Percentiles rank a stretch among this genome's conserved stretches.
These are phyloP conservation scores for Knoxdaviesia capensis DNA, from an alignment of 2,329 filamentous ascomycete genomes.

Conservation along the genomic window DNA sequence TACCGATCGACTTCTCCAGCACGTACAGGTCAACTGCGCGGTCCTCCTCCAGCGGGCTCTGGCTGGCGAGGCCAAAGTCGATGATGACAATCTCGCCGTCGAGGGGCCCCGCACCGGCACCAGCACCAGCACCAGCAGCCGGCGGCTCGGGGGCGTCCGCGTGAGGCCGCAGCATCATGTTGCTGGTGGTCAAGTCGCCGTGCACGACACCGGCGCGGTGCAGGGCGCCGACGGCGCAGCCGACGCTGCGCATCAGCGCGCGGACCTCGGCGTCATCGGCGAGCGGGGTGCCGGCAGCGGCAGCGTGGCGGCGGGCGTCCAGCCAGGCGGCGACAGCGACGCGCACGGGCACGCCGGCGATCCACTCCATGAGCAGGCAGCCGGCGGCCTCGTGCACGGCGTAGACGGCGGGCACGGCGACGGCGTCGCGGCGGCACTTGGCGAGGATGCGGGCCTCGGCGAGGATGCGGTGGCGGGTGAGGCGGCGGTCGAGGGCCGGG, in stretches of 20 bases:
- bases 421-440: slow-evolving; percentile 58
- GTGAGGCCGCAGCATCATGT: slow-evolving; percentile 54
- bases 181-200: slow-evolving; percentile 92
- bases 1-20: slow-evolving; percentile 80
- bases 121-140: slow-evolving; percentile 6
- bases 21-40: slow-evolving; percentile 93
- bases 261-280: slow-evolving; percentile 26
- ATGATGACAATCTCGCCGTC: slow-evolving; percentile 73
- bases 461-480: slow-evolving; percentile 72
- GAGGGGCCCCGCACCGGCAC: slow-evolving; percentile 11
- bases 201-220: slow-evolving; percentile 79
- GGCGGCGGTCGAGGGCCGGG: slow-evolving; percentile 65
- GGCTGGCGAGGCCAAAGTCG: slow-evolving; percentile 78
- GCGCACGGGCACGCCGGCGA: slow-evolving; percentile 52
- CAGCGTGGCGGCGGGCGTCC: slow-evolving; percentile 20
- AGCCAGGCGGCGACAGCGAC: slow-evolving; percentile 51
- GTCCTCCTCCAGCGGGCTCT: slow-evolving; percentile 73
- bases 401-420: slow-evolving; percentile 66
- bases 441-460: slow-evolving; percentile 75
- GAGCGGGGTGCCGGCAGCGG: slow-evolving; percentile 4
- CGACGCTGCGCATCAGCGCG: slow-evolving; percentile 49
- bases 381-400: slow-evolving; percentile 42
- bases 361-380: slow-evolving; percentile 74
- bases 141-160: slow-evolving; percentile 11
- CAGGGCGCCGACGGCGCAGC: slow-evolving; percentile 49